Percentiles rank a stretch among this genome's conserved stretches.
phyloP scores from a whole-genome alignment of 257 asterid genomes.

The Leptodermis oblonga region DNA sequence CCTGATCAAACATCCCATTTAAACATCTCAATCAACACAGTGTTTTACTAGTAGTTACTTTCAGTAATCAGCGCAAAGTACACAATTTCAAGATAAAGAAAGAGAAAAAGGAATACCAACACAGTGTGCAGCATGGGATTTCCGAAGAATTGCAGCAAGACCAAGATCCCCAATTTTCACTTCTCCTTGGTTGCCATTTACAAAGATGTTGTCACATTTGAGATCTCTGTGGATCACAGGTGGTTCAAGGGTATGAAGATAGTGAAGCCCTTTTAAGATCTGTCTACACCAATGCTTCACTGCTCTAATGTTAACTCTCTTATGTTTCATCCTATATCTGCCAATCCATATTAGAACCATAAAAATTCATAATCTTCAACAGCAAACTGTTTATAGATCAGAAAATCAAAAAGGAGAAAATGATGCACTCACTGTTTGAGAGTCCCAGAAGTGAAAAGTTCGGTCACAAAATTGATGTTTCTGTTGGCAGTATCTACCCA shows the following conservation, averaged over 20 bases:
- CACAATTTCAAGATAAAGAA: not conserved
- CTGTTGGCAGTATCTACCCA: conserved; percentile 52
- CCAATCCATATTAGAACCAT: conserved; percentile 3
- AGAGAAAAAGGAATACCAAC: conserved; percentile 33
- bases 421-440: conserved; percentile 39
- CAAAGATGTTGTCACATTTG: conserved; percentile 50
- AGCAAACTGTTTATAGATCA: not conserved
- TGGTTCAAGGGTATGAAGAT: conserved; percentile 54
- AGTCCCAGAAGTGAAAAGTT: conserved; percentile 54
- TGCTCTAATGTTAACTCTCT: conserved; percentile 50
- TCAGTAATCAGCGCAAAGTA: not conserved
- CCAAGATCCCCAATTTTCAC: conserved; percentile 58
- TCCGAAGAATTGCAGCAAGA: conserved; percentile 46
- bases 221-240: conserved; percentile 61
- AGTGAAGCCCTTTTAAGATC: conserved; percentile 47
- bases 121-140: conserved; percentile 51
- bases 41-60: not conserved
- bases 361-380: not conserved
- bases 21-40: not conserved
- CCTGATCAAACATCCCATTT: conserved; percentile 25
- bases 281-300: conserved; percentile 55
- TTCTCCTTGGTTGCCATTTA: conserved; percentile 56
- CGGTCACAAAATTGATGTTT: conserved; percentile 55
- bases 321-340: conserved; percentile 48
- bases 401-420: not conserved